These are phyloP conservation scores for Aphanomyces euteiches DNA, from an alignment of 352 stramenopile genomes.

Conservation along the genomic window DNA sequence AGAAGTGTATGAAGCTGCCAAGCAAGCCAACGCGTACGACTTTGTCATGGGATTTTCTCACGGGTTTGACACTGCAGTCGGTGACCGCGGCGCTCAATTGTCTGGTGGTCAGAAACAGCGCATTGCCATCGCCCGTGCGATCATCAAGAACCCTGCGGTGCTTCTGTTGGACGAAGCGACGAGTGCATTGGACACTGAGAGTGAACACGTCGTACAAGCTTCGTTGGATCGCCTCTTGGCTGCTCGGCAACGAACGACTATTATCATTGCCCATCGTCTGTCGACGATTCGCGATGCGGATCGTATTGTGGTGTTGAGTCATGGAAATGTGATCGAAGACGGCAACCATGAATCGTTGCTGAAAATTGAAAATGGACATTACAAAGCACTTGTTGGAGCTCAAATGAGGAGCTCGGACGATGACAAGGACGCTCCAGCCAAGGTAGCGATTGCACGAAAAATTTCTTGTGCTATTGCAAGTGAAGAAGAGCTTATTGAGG, in stretches of 20 bases:
- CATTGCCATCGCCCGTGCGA: constrained; percentile 87
- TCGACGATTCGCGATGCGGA: constrained; percentile 72
- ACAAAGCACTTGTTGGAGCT: constrained; percentile 33
- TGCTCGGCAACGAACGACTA: constrained; percentile 67
- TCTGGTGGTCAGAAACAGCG: constrained; percentile 71
- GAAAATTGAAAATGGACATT: constrained; percentile 34
- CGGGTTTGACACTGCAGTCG: no score
- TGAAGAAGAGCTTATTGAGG: background rate
- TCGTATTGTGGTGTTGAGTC: constrained; percentile 74
- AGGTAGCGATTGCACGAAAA: background rate
- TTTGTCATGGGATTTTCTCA: no score
- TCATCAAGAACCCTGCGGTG: constrained; percentile 81
- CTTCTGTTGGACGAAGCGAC: constrained; percentile 86
- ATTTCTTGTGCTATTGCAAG: background rate
- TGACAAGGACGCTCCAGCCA: background rate
- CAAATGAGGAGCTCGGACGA: constrained; percentile 21
- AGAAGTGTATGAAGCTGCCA: no score
- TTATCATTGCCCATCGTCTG: constrained; percentile 77
- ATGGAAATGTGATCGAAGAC: constrained; percentile 69
- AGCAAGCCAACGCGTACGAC: no score
- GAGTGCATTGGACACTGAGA: constrained; percentile 65
- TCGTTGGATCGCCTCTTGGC: constrained; percentile 64
- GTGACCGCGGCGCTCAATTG: no score
- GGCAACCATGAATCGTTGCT: constrained; percentile 81
- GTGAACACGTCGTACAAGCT: constrained; percentile 84